phyloP scores from a whole-genome alignment of 2,329 filamentous ascomycete genomes.

The Colletotrichum musicola region DNA sequence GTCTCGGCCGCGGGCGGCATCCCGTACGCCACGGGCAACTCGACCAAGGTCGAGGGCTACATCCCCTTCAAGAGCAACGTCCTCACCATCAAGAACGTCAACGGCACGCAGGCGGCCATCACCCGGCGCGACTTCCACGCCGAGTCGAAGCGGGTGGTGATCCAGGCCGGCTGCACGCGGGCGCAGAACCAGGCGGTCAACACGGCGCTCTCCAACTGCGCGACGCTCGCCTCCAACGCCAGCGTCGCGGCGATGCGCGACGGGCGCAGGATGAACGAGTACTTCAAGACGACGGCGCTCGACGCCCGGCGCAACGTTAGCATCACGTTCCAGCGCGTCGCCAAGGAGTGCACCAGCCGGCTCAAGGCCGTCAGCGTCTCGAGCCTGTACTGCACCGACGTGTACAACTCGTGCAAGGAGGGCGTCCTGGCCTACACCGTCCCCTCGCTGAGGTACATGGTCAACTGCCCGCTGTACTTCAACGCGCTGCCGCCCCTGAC shows the following conservation, averaged over 20 bases:
- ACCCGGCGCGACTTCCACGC: conserved; percentile 57
- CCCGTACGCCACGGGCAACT: conserved; percentile 61
- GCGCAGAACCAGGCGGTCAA: conserved; percentile 54
- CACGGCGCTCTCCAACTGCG: conserved; percentile 64
- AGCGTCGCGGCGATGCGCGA: conserved; percentile 40
- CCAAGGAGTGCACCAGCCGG: conserved; percentile 66
- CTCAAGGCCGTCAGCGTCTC: conserved; percentile 56
- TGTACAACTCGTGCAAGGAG: conserved; percentile 62
- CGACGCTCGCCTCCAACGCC: conserved; percentile 62
- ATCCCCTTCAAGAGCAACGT: conserved; percentile 68
- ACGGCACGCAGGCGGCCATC: conserved; percentile 64
- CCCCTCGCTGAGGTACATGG: conserved; percentile 65
- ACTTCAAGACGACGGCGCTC: conserved; percentile 70
- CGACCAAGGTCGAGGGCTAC: conserved; percentile 62
- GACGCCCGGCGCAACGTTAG: conserved; percentile 59
- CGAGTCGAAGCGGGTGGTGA: conserved; percentile 58
- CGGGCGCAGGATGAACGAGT: conserved; percentile 63
- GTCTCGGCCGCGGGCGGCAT: conserved; percentile 66
- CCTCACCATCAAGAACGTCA: conserved; percentile 64
- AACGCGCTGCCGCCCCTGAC: conserved; percentile 62
- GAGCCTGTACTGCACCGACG: conserved; percentile 70
- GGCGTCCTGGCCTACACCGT: conserved; percentile 73
- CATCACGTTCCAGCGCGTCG: conserved; percentile 62
- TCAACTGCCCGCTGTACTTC: conserved; percentile 73
- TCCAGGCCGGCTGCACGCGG: conserved; percentile 65